These are phyloP conservation scores for Torulaspora gathmanii DNA, from an alignment of 805 yeast genomes.

Conservation along the genomic window DNA sequence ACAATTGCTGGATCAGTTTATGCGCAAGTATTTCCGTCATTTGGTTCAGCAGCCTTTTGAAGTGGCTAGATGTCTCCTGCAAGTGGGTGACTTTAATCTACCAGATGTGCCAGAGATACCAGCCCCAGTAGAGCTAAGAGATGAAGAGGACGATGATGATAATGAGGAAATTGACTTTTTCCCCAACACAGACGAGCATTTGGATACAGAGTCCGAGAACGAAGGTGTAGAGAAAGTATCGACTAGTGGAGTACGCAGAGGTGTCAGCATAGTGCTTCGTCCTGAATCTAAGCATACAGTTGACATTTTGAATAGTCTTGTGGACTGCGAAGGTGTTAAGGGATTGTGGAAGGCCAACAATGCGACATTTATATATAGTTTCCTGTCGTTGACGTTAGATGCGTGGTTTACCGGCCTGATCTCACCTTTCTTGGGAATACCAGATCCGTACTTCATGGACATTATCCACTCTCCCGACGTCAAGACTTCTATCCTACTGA, in stretches of 20 bases:
- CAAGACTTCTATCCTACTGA: conserved; percentile 55
- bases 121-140: conserved; percentile 10
- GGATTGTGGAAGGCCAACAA: conserved; percentile 72
- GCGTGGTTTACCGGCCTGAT: conserved; percentile 90
- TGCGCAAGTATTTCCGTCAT: conserved; percentile 64
- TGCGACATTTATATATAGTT: conserved; percentile 72
- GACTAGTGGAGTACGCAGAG: conserved; percentile 28
- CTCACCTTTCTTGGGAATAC: conserved; percentile 73
- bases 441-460: conserved; percentile 85
- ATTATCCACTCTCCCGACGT: conserved; percentile 77
- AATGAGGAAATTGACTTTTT: conserved; percentile 26
- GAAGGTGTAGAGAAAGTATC: conserved; percentile 43
- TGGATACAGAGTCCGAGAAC: conserved; percentile 32
- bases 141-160: conserved; percentile 19
- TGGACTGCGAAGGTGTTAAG: conserved; percentile 65
- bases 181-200: conserved; percentile 18
- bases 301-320: conserved; percentile 59
- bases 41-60: conserved; percentile 85
- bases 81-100: conserved; percentile 62
- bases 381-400: conserved; percentile 70
- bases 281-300: conserved; percentile 60
- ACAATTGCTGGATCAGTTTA: conserved; percentile 55
- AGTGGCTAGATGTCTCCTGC: conserved; percentile 69
- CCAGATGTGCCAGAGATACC: conserved; percentile 9
- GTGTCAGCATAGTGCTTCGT: conserved; percentile 19